These are phyloP conservation scores for Geranomyces variabilis DNA, from an alignment of 192 early-diverging fungal species.

Conservation along the genomic window DNA sequence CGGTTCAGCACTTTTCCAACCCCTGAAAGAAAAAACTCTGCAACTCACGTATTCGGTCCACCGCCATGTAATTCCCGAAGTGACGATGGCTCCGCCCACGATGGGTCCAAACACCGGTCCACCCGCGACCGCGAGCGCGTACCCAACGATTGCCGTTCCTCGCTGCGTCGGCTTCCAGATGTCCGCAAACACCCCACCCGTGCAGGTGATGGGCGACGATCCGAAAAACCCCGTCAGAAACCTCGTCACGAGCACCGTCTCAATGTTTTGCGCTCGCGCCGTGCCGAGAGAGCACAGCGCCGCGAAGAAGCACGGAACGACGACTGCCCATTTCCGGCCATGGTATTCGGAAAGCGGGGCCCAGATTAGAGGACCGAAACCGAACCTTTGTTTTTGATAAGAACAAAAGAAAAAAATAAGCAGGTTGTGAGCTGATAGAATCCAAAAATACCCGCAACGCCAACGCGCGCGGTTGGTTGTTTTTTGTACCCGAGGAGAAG, in stretches of 20 bases:
- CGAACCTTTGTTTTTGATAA: neutral
- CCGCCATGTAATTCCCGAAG: neutral
- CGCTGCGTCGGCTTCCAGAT: constrained; percentile 1
- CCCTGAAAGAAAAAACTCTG: too few relatives aligned
- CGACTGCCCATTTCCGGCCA: constrained; percentile 3
- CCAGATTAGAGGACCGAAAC: constrained; percentile 2
- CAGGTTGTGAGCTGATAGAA: too few relatives aligned
- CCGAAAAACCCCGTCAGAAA: constrained; percentile 10
- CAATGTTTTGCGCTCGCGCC: neutral
- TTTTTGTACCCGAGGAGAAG: neutral
- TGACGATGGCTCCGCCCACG: constrained; percentile 1
- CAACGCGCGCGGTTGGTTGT: too few relatives aligned
- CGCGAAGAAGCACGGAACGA: neutral
- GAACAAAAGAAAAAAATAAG: too few relatives aligned
- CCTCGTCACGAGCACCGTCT: constrained; percentile 2
- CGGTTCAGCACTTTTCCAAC: too few relatives aligned
- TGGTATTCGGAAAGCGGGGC: constrained; percentile 2
- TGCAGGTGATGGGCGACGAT: constrained; percentile 3
- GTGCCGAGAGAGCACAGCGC: neutral
- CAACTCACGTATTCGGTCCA: constrained; percentile 6
- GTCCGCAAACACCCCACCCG: constrained; percentile 9
- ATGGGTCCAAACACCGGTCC: constrained; percentile 9
- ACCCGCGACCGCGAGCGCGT: constrained; percentile 2
- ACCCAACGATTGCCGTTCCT: constrained; percentile 1
- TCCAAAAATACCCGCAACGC: too few relatives aligned